Evolutionary conservation across 352 stramenopile species (phyloP).

Genomic region (Phytophthora pini): DNA sequence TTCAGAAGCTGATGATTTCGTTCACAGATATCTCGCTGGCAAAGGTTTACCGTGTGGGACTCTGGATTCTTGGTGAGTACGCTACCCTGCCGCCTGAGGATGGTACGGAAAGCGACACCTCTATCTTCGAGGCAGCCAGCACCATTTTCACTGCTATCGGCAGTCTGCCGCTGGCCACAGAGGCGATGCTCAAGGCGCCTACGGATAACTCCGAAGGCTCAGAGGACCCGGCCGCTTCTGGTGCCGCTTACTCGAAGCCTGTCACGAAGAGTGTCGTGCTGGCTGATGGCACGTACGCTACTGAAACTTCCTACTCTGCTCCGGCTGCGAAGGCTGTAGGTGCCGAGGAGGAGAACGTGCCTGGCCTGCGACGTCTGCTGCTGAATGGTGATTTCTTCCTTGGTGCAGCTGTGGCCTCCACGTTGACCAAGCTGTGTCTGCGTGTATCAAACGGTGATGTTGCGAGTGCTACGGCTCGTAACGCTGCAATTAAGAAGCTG

Average conservation of each 20-base stretch:
- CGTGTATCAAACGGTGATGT: conserved; percentile 75
- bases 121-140: conserved; percentile 74
- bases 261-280: conserved; percentile 99
- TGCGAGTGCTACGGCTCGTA: conserved; percentile 47
- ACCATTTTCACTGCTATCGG: conserved; percentile 92
- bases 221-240: conserved; percentile 31
- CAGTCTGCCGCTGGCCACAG: conserved; percentile 71
- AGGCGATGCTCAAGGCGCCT: conserved; percentile 58
- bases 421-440: conserved; percentile 97
- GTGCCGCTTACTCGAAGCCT: conserved; percentile 85
- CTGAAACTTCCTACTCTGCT: conserved; percentile 93
- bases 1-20: conserved; percentile 95
- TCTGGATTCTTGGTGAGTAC: conserved; percentile 98
- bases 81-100: conserved; percentile 52
- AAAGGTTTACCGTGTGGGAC: conserved; percentile 96
- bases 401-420: conserved; percentile 91
- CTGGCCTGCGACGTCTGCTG: conserved; percentile 89
- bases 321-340: conserved; percentile 47
- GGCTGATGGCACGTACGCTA: conserved; percentile 99
- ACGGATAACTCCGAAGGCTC: conserved; percentile 27
- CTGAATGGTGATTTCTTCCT: conserved; percentile 97
- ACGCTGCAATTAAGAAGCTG: conserved; percentile 66
- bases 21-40: conserved; percentile 94
- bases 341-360: conserved; percentile 71
- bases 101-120: conserved; percentile 68